Percentiles rank a stretch among this genome's conserved stretches.
These are phyloP conservation scores for Diphasiastrum complanatum DNA, from an alignment of 83 land plant genomes.

Conservation along the genomic window DNA sequence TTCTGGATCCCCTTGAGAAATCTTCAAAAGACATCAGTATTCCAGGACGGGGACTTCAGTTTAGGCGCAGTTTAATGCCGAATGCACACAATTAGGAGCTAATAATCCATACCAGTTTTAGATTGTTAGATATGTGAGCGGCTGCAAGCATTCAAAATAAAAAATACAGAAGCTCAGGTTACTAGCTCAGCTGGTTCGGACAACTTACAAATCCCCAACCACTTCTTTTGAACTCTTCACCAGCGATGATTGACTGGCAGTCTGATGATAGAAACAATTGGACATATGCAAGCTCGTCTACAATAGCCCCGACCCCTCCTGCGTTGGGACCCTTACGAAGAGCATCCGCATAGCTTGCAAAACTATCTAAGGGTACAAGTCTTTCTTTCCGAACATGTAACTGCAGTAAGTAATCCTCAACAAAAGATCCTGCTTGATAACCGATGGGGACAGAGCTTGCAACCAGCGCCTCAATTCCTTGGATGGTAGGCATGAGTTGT, in stretches of 20 bases:
- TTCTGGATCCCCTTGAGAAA: too few species aligned
- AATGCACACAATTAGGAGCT: not conserved
- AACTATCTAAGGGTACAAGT: slow-evolving; percentile 38
- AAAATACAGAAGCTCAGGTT: not conserved
- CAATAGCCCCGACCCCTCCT: slow-evolving; percentile 61
- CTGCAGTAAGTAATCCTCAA: slow-evolving; percentile 65
- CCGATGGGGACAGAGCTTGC: slow-evolving; percentile 72
- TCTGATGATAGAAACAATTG: slow-evolving; percentile 58
- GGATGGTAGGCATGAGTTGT: slow-evolving; percentile 63
- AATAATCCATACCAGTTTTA: not conserved
- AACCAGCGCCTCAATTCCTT: slow-evolving; percentile 68
- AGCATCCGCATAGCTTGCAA: slow-evolving; percentile 46
- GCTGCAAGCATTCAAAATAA: not conserved
- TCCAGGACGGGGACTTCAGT: too few species aligned
- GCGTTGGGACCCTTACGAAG: slow-evolving; percentile 52
- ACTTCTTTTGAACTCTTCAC: slow-evolving; percentile 78
- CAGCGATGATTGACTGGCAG: slow-evolving; percentile 60
- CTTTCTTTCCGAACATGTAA: slow-evolving; percentile 67
- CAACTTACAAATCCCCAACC: slow-evolving; percentile 99
- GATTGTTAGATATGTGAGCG: not conserved
- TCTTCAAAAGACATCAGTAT: too few species aligned
- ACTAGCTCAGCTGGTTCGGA: too few species aligned
- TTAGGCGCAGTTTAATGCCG: not conserved
- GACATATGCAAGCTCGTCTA: slow-evolving; percentile 84
- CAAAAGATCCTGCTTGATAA: slow-evolving; percentile 84